Conservation (phyloP, 108 stramenopile species). For the Nannochloropsis oceanica region DNA sequence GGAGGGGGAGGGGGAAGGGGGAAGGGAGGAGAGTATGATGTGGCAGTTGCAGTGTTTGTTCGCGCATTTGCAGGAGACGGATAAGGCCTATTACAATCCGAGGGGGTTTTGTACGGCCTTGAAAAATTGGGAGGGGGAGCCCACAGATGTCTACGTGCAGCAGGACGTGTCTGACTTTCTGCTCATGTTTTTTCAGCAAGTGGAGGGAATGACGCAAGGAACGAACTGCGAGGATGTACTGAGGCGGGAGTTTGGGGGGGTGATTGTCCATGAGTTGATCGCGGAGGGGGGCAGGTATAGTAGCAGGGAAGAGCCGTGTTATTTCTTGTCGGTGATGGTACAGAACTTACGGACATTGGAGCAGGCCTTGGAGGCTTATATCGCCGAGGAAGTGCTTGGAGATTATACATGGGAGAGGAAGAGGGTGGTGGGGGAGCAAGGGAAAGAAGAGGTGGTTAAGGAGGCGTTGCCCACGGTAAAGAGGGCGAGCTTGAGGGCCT, state of each 20-base stretch:
- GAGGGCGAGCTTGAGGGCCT: conserved; percentile 18
- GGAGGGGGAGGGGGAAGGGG: neutral
- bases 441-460: neutral
- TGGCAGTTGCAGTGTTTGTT: conserved; percentile 31
- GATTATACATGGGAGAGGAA: conserved; percentile 36
- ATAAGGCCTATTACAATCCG: conserved; percentile 33
- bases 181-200: conserved; percentile 28
- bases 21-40: conserved; percentile 22
- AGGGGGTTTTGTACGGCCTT: conserved; percentile 15
- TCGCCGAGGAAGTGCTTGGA: conserved; percentile 34
- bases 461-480: conserved; percentile 8
- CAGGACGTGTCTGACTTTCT: conserved; percentile 50
- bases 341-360: conserved; percentile 13
- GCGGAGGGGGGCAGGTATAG: conserved; percentile 24
- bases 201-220: conserved; percentile 13
- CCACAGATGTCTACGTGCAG: conserved; percentile 37
- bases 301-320: conserved; percentile 40
- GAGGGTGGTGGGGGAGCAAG: neutral
- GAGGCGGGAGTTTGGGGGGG: conserved; percentile 30
- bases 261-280: conserved; percentile 36
- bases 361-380: conserved; percentile 31
- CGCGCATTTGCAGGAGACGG: conserved; percentile 32
- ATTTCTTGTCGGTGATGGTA: conserved; percentile 24
- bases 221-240: conserved; percentile 16
- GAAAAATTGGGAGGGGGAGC: conserved; percentile 34